These are phyloP conservation scores for Coemansia sp. DNA, from an alignment of 192 early-diverging fungal genomes.

Conservation along the genomic window DNA sequence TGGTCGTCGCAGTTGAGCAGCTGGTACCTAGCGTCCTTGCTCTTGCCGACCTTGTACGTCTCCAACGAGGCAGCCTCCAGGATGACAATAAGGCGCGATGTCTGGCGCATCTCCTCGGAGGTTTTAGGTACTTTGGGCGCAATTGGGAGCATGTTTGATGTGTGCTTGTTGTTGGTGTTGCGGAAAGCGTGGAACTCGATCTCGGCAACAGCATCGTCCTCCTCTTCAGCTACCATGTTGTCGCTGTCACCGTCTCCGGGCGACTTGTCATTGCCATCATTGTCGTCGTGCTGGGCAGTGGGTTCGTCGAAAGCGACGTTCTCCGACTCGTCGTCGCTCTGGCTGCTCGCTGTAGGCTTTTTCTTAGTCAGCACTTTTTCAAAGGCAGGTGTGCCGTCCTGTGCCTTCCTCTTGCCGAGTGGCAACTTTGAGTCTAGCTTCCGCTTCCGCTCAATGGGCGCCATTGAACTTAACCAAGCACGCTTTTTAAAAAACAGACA, in stretches of 20 bases:
- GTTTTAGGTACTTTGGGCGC: slow-evolving; percentile 85
- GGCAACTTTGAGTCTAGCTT: not conserved
- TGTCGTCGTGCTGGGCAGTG: not conserved
- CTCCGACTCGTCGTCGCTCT: not conserved
- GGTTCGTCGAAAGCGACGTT: not conserved
- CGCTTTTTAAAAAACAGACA: not conserved
- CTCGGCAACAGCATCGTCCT: not conserved
- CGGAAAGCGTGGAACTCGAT: slow-evolving; percentile 47
- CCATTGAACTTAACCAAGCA: slow-evolving; percentile 4
- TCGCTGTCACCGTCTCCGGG: not conserved
- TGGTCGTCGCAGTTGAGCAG: slow-evolving; percentile 98
- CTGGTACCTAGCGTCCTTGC: slow-evolving; percentile 79
- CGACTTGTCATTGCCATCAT: not conserved
- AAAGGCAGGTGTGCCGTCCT: not conserved
- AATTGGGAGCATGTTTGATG: slow-evolving; percentile 55
- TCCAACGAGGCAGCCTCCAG: slow-evolving; percentile 88
- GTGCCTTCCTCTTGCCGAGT: not conserved
- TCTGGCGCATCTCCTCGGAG: slow-evolving; percentile 69
- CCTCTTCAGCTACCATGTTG: not conserved
- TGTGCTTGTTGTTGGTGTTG: slow-evolving; percentile 54
- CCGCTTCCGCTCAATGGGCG: slow-evolving; percentile 8
- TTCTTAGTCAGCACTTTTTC: not conserved
- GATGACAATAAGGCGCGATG: slow-evolving; percentile 91
- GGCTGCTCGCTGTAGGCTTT: not conserved
- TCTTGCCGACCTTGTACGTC: slow-evolving; percentile 87